These are phyloP conservation scores for Phanerochaete sordida DNA, from an alignment of 768 basidiomycete genomes.

Conservation along the genomic window DNA sequence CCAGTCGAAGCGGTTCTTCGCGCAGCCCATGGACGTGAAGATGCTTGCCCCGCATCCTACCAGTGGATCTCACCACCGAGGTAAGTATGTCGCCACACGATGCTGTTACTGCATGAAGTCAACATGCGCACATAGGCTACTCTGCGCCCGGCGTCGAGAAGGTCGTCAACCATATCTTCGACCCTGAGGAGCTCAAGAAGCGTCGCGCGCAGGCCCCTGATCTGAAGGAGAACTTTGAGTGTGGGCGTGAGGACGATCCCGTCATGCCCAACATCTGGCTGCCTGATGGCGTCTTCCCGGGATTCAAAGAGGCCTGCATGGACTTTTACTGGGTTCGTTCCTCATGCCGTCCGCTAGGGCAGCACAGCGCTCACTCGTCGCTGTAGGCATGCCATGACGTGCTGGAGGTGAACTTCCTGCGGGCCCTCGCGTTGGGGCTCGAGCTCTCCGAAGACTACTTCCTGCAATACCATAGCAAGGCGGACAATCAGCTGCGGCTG, in stretches of 20 bases:
- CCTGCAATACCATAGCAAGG: constrained; percentile 34
- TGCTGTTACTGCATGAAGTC: not conserved
- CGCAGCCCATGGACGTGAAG: constrained; percentile 27
- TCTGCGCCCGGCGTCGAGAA: constrained; percentile 31
- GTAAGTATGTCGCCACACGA: constrained; percentile 11
- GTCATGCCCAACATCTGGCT: constrained; percentile 57
- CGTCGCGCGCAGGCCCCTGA: constrained; percentile 32
- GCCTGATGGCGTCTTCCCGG: constrained; percentile 47
- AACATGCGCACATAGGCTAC: constrained; percentile 21
- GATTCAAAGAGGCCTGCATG: constrained; percentile 48
- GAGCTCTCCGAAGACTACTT: constrained; percentile 44
- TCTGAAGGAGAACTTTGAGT: constrained; percentile 54
- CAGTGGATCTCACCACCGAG: constrained; percentile 31
- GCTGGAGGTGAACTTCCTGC: constrained; percentile 39
- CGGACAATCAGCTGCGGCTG: constrained; percentile 55
- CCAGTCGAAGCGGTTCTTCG: constrained; percentile 31
- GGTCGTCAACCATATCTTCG: constrained; percentile 29
- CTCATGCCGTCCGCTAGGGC: not conserved
- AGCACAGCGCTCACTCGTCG: not conserved
- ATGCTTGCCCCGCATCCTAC: constrained; percentile 33
- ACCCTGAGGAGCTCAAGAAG: constrained; percentile 25
- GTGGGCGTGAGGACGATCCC: constrained; percentile 44
- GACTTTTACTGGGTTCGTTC: constrained; percentile 41
- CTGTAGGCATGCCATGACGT: constrained; percentile 38
- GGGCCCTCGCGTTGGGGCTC: constrained; percentile 47